Evolutionary conservation across 1,284 basidiomycete genomes (phyloP).

Genomic region (Apiotrichum gracile): DNA sequence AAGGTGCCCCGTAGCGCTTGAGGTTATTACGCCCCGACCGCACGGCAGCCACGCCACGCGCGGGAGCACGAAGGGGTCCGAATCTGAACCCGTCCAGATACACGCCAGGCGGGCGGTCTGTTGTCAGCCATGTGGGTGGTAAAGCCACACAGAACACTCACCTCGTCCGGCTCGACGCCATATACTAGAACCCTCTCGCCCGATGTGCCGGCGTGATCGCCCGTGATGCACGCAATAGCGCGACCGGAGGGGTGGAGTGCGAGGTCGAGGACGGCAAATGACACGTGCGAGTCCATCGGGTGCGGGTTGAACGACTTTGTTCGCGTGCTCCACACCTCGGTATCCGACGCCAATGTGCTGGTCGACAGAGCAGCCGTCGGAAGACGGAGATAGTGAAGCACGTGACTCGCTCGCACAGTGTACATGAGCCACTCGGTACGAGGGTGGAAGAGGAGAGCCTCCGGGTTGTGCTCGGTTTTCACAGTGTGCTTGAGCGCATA

Average conservation of each 20-base stretch:
- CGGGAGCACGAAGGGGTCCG: slow-evolving; percentile 45
- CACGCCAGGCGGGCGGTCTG: slow-evolving; percentile 36
- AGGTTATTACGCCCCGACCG: slow-evolving; percentile 38
- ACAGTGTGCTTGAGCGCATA: slow-evolving; percentile 28
- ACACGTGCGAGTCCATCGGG: slow-evolving; percentile 42
- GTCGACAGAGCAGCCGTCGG: neutral
- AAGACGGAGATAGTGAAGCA: slow-evolving; percentile 30
- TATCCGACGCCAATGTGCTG: neutral
- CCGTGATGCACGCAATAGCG: slow-evolving; percentile 45
- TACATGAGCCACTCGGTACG: slow-evolving; percentile 31
- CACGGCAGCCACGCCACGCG: slow-evolving; percentile 45
- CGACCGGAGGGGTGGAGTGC: slow-evolving; percentile 41
- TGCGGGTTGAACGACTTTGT: slow-evolving; percentile 45
- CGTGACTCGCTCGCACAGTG: slow-evolving; percentile 35
- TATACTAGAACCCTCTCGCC: slow-evolving; percentile 26
- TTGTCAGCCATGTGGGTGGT: neutral
- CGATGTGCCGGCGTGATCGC: slow-evolving; percentile 40
- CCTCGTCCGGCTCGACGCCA: slow-evolving; percentile 28
- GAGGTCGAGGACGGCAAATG: slow-evolving; percentile 60
- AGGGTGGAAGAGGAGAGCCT: slow-evolving; percentile 40
- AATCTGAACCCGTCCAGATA: slow-evolving; percentile 40
- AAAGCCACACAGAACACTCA: slow-evolving; percentile 8
- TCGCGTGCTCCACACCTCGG: slow-evolving; percentile 12
- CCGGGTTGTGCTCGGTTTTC: slow-evolving; percentile 39
- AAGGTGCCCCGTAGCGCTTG: slow-evolving; percentile 40